These are phyloP conservation scores for Anastatica hierochuntica DNA, from an alignment of 345 rosid species.

Conservation along the genomic window DNA sequence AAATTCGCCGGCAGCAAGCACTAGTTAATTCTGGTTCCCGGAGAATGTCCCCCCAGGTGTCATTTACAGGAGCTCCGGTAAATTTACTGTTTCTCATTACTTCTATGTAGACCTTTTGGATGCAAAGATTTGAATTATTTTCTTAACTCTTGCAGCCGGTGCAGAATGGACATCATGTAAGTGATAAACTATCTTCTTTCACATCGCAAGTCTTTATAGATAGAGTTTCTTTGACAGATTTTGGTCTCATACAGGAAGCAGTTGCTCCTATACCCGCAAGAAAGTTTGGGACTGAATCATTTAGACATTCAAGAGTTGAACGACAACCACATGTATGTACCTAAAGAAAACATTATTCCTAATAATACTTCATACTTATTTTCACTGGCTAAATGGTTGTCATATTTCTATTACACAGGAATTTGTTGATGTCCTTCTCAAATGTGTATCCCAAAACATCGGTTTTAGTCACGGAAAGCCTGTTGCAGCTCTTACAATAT, in stretches of 20 bases:
- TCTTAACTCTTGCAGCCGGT: slow-evolving; percentile 36
- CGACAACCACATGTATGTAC: slow-evolving; percentile 58
- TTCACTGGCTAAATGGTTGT: slow-evolving; percentile 22
- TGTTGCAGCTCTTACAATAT: slow-evolving; percentile 75
- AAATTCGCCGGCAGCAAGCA: slow-evolving; percentile 58
- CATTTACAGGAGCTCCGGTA: slow-evolving; percentile 42
- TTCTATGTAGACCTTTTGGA: neutral
- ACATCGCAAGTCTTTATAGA: slow-evolving; percentile 4
- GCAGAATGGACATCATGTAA: slow-evolving; percentile 63
- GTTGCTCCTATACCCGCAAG: slow-evolving; percentile 35
- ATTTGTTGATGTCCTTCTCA: slow-evolving; percentile 56
- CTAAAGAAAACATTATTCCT: slow-evolving; percentile 4
- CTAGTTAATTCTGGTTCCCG: slow-evolving; percentile 39
- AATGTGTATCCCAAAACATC: slow-evolving; percentile 48
- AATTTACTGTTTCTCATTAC: slow-evolving; percentile 4
- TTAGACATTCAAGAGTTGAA: slow-evolving; percentile 56
- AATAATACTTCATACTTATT: neutral
- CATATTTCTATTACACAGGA: slow-evolving; percentile 40
- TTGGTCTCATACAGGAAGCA: slow-evolving; percentile 39
- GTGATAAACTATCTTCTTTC: slow-evolving; percentile 27
- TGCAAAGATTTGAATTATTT: slow-evolving; percentile 8
- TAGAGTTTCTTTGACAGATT: slow-evolving; percentile 6
- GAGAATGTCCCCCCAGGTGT: slow-evolving; percentile 49
- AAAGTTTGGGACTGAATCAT: slow-evolving; percentile 43
- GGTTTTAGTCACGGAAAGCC: slow-evolving; percentile 86